Base-by-base conservation (phyloP, 192 early-diverging fungal species). In the Entomortierella chlamydospora region DNA sequence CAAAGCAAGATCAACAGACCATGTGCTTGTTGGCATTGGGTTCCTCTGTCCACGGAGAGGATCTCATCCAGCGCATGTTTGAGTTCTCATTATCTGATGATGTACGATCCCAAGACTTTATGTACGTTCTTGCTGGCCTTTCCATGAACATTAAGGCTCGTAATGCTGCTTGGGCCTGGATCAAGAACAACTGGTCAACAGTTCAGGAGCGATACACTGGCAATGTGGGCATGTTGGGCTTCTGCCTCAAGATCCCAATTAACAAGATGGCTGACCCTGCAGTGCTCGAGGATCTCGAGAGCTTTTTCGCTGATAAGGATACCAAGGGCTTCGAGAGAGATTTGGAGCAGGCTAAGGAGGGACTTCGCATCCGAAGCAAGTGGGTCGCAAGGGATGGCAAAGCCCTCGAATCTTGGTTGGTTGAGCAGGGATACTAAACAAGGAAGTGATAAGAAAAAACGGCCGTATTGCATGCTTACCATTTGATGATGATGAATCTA, bases 281-380 rank as follows among this genome's bases (percentile, higher is more conserved):
- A 57, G 83, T 82, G 68, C 83, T 88, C 61, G 73, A 84, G 53
- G 86, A 88, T 42, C 53, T 90, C 34, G 86, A 86, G 57, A 61
- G 64, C 22, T 91, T 85, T 69, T 86, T 90, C 60, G 80, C 79
- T 4, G 83, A 62, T 31, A 83, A 84, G 65, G 84, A 89, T 69
- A 83, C 82, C 18, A 77, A 64, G 60, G 84, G 84, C 62, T 83
- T 85, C 78, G 83, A 86, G 64, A 81, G 87, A 33, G 85, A 86
- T n/a, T 31, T 91, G 28, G 87, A 85, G 63, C 90, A 91, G 83
- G 84, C 83, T 22, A 81, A 89, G 57, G 90, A 91, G 49, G 83
- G 82, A 50, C 81, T 89, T 63, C 73, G 88, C 37, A 81, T 86
- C 66, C 85, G 87, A 63, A 81, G 81, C 31, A 79, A 85, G 49